Conservation (phyloP, 352 stramenopile genomes). For the Globisporangium splendens region DNA sequence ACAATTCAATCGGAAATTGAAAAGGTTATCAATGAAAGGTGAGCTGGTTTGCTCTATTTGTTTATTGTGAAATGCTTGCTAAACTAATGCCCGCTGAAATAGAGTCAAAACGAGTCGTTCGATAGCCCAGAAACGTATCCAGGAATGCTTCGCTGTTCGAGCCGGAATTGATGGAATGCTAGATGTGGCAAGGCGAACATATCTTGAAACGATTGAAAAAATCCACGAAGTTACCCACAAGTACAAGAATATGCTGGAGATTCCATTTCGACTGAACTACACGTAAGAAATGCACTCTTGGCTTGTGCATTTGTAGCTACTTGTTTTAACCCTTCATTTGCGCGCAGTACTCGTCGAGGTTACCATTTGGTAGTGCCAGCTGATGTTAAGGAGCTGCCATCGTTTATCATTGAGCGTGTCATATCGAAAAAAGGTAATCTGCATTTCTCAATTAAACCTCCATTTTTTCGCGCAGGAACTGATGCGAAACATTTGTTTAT, state of each 20-base stretch:
- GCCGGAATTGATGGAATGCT: conserved; percentile 84
- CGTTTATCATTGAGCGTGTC: conserved; percentile 64
- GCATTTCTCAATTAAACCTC: not conserved
- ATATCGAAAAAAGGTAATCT: conserved; percentile 51
- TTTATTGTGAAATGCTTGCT: no score
- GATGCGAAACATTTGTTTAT: conserved; percentile 9
- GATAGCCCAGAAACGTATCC: conserved; percentile 75
- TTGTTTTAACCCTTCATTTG: not conserved
- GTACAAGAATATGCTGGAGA: conserved; percentile 68
- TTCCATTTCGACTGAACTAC: conserved; percentile 72
- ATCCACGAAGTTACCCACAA: conserved; percentile 72
- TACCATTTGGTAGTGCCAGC: conserved; percentile 68
- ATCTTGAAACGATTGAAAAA: conserved; percentile 80
- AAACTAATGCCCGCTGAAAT: not conserved
- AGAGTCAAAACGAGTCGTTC: conserved; percentile 68
- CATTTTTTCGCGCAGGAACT: not conserved
- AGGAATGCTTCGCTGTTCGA: conserved; percentile 81
- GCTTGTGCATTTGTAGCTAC: not conserved
- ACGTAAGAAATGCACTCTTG: conserved; percentile 42
- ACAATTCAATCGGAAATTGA: conserved; percentile 61
- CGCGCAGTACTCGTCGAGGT: conserved; percentile 38
- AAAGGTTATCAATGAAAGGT: conserved; percentile 76
- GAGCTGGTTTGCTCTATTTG: not conserved
- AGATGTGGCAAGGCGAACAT: conserved; percentile 74
- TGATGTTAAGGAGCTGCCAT: conserved; percentile 54